Base-by-base conservation (phyloP, 1,139 yeast genomes). In the Yamadazyma diddensiae region DNA sequence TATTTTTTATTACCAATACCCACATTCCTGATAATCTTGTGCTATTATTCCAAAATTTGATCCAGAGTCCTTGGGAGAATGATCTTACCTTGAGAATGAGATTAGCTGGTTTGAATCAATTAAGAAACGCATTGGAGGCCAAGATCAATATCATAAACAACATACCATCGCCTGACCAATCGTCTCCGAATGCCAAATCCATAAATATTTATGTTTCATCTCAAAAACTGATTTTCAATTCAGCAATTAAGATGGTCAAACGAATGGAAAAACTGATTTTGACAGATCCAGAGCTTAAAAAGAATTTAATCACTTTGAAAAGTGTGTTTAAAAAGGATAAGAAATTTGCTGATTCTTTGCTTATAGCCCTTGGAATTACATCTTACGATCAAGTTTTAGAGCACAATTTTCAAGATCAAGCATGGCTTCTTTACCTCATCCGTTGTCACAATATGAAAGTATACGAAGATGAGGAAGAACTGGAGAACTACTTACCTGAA, bases 401-500 rank as follows among this genome's bases (percentile, higher is more conserved):
- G 6, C 51, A 63, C 25, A 65, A 69, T 31, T 63, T 78, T 30
- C 63, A 76, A 39, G 82, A 79, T 42, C 83, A 79, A 45, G 72
- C 76, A 4, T 64, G 84, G 59, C 53, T 81, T 11, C 53, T 82
- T 27, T 83, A 81, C 74, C 61, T 82, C 19, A 74, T 82, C 29
- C 63, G 88, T 39, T 70, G 77, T 37, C 63, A 66, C 36, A 82
- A 80, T 48, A 64, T 62, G 34, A 55, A 60, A 4, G 55, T 55
- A 5, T 71, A 72, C 19, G 55, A 52, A 9, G 57, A 47, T 16
- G 25, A 22, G 11, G 20, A 6, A 6, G 59, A 54, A 9, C 58
- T 55, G 2, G 62, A 59, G 2, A 55, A 52, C 18, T 58, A 53
- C 19, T 56, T 76, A 13, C 84, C 86, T 0, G 59, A 62, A 4